Base-by-base conservation (phyloP, 495 filamentous ascomycete species). In the Xylaria telfairii region DNA sequence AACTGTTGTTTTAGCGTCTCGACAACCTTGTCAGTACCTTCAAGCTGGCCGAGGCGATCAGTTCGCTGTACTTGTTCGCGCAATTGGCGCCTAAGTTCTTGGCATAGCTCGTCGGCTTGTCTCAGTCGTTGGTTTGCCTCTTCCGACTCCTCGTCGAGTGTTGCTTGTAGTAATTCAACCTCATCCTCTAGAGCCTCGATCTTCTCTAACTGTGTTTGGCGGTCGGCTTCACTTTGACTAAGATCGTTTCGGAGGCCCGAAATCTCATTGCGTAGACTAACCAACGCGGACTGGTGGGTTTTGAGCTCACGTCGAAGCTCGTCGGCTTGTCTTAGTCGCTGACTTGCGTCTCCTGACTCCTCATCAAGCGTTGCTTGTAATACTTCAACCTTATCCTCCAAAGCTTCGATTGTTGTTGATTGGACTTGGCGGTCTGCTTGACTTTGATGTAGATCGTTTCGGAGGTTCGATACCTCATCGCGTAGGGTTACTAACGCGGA, bases 331-430 rank as follows among this genome's bases (percentile, higher is more conserved):
- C 80, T 68, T 39, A 89, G 75, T 60, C 89, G 87, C 19, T 86
- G 79, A 9, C 88, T 89, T 15, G 88, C 88, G 53, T 87, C 86
- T 70, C 91, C 88, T 67, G 86, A 86, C 76, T 93, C 93, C 70
- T 96, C 92, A 70, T 94, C 92, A 53, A 94, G 78, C 63, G 87
- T 91, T 24, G 86, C 85, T 75, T 94, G 92, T 39, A 95, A 80
- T 44, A 95, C 87, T 60, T 94, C 89, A 13, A 95, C 84, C 76
- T 96, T 93, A 71, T 95, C 92, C 75, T 95, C 92, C 19, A 96
- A 77, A n/a, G 85, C 88, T 72, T 92, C 88, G 10, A 92, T 81
- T 73, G 91, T 93, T 57, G 93, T 90, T 51, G 84, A 83, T 37
- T 93, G 82, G 1, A 83, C 79, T 65, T 87, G 85, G 78, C 90